Base-by-base conservation (phyloP, 2,329 filamentous ascomycete genomes). In the Knufia fluminis region DNA sequence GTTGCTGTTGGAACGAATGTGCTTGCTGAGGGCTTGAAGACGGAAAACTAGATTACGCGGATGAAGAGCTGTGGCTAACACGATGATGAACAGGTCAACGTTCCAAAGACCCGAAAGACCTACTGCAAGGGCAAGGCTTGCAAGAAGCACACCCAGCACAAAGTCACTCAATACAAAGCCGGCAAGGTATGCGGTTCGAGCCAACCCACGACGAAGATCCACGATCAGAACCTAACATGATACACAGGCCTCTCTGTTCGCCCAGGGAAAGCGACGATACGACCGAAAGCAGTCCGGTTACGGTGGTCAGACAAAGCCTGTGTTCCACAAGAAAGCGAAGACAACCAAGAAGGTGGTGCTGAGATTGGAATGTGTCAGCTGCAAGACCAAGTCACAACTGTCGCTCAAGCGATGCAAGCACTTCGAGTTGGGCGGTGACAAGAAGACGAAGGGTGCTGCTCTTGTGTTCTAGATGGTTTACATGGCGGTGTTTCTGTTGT, bases 251-350 rank as follows among this genome's bases (percentile, higher is more conserved):
- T 94, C 89, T 68, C 80, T 91, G 62, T 94, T 89, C 79, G 89
- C 89, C 62, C 91, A 98, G 83, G 91, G 91, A 82, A 98, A 97
- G 86, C 87, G 91, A 76, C 90, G 91, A 85, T 97, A 97, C 79
- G 89, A 94, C 78, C 83, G 89, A 71, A 97, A 97, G 82, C 91
- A 97, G 80, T 88, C 85, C 72, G 91, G 91, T 86, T 97, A 96
- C 72, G 92, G 92, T 87, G 92, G 92, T 90, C 92, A 98, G 80
- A 98, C 92, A 69, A 98, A 98, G 80, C 92, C 94, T 66, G 90
- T 98, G 70, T 98, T 97, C 86, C 92, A 97, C 87, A 98, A 97
- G 85, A 97, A 96, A 80, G 92, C 92, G 63, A 98, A 98, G 86
- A 98, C 92, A 64, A 98, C 92, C 71, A 98, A 98, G 87, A 98